phyloP scores from a whole-genome alignment of 2,329 filamentous ascomycete genomes.

The Ceratocystis smalleyi region DNA sequence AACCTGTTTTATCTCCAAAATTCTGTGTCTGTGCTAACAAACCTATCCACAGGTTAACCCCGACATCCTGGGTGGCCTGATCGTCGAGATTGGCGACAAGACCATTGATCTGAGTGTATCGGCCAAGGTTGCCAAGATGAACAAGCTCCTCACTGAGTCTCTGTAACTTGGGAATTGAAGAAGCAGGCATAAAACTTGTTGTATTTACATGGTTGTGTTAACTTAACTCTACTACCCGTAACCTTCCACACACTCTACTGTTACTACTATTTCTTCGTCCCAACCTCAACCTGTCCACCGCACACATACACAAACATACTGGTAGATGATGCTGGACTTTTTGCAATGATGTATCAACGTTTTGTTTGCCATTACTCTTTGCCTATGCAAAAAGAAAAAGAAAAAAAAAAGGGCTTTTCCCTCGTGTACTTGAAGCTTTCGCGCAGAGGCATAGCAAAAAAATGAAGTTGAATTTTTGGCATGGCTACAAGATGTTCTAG shows the following conservation, averaged over 20 bases:
- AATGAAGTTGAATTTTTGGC: background rate
- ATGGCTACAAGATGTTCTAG: background rate
- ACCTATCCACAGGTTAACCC: constrained; percentile 56
- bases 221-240: background rate
- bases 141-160: constrained; percentile 94
- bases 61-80: constrained; percentile 80
- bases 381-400: too few species aligned
- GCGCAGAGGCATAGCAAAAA: background rate
- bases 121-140: constrained; percentile 89
- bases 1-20: background rate
- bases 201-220: constrained; percentile 3
- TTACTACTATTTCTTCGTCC: background rate
- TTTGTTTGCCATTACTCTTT: background rate
- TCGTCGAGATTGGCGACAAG: constrained; percentile 94
- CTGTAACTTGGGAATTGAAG: constrained; percentile 50
- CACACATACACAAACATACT: background rate
- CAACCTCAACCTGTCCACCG: background rate
- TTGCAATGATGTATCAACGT: background rate
- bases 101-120: constrained; percentile 97
- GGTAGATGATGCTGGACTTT: background rate
- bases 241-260: background rate
- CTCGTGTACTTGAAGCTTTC: background rate
- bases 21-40: background rate
- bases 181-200: constrained; percentile 7
- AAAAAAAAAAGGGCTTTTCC: background rate